Conservation (phyloP, 176 grass and related monocot genomes). For the Eleusine indica region DNA sequence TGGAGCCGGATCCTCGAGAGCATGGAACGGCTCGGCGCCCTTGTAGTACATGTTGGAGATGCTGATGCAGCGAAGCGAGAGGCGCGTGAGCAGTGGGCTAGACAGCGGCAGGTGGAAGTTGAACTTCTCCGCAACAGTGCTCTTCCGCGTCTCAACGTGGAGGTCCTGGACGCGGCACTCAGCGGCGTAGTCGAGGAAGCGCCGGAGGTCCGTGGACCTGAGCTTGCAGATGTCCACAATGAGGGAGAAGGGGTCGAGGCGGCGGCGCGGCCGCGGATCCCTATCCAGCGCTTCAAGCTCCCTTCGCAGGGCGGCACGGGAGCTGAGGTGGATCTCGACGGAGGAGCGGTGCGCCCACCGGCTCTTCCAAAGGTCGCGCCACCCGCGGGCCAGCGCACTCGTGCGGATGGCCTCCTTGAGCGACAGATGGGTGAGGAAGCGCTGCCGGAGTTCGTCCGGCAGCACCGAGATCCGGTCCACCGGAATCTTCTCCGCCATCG, state of each 20-base stretch:
- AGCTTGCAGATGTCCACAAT: constrained; percentile 18
- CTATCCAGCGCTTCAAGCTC: neutral
- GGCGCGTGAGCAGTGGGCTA: constrained; percentile 42
- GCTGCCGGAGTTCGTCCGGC: constrained; percentile 41
- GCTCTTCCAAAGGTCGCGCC: constrained; percentile 53
- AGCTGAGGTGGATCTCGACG: constrained; percentile 21
- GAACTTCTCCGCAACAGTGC: neutral
- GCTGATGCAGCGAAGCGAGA: constrained; percentile 37
- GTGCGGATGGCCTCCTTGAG: constrained; percentile 57
- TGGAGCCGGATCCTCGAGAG: constrained; percentile 54
- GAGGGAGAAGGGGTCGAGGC: constrained; percentile 50
- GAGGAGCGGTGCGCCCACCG: constrained; percentile 41
- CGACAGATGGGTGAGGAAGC: constrained; percentile 51
- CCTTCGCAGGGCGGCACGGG: neutral
- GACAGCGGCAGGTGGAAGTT: constrained; percentile 37
- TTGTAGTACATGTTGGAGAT: constrained; percentile 8
- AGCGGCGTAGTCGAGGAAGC: constrained; percentile 41
- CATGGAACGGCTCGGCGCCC: neutral
- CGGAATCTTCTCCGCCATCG: neutral
- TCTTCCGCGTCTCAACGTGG: constrained; percentile 21
- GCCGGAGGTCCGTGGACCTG: neutral
- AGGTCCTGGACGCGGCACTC: constrained; percentile 52
- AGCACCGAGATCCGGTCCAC: constrained; percentile 41
- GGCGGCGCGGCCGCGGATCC: neutral
- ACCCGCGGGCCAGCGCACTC: constrained; percentile 40